Percentiles rank a stretch among this genome's conserved stretches.
phyloP scores from a whole-genome alignment of 2,329 filamentous ascomycete species.

The Aureobasidium zeae region DNA sequence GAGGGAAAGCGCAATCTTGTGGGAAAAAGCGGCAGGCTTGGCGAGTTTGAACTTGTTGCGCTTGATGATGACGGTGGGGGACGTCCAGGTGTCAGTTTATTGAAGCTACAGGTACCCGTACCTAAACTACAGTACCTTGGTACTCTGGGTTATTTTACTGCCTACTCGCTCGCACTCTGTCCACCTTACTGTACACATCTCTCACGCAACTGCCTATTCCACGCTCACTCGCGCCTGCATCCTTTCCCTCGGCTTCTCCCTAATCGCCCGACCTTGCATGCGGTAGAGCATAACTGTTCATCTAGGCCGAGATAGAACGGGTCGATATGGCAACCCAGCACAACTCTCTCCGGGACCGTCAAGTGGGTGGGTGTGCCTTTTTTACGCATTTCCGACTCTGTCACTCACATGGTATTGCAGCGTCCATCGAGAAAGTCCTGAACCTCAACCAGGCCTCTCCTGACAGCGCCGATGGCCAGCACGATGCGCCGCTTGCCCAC shows the following conservation, averaged over 20 bases:
- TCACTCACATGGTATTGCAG: constrained; percentile 43
- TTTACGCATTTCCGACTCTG: neutral
- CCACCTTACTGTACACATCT: too few species aligned
- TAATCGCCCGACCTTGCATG: constrained; percentile 2
- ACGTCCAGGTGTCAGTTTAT: constrained; percentile 3
- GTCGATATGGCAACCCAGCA: constrained; percentile 46
- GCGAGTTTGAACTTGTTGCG: too few species aligned
- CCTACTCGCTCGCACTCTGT: too few species aligned
- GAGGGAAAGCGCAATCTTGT: constrained; percentile 7
- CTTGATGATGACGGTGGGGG: too few species aligned
- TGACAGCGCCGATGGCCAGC: constrained; percentile 45
- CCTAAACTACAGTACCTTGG: too few species aligned
- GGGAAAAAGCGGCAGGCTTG: constrained; percentile 1
- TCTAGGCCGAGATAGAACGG: too few species aligned
- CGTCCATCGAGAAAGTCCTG: constrained; percentile 87
- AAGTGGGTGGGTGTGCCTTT: constrained; percentile 49
- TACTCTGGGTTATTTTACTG: too few species aligned
- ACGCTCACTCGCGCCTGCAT: neutral
- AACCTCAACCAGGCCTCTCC: constrained; percentile 73
- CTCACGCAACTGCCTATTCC: constrained; percentile 2
- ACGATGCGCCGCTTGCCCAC: constrained; percentile 53
- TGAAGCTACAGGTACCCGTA: constrained; percentile 7
- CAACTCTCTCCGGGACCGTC: constrained; percentile 58
- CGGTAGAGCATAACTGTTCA: neutral
- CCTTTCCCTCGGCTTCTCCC: neutral